Base-by-base conservation (phyloP, 768 basidiomycete species). In the Boletellus emodensis region DNA sequence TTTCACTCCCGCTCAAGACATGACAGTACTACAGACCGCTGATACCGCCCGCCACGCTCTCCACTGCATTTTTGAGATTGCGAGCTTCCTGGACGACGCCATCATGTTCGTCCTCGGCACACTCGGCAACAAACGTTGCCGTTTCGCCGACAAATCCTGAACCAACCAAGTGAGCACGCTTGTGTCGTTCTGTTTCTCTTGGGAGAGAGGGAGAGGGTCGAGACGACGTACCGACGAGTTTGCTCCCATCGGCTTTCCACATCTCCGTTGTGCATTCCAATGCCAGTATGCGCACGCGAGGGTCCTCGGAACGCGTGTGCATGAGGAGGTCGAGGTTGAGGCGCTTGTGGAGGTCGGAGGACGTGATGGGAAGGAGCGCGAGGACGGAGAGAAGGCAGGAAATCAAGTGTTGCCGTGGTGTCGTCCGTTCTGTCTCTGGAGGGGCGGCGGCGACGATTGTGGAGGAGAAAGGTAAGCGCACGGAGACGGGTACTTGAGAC, bases 31-130 rank as follows among this genome's bases (percentile, higher is more conserved):
- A 67, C 53, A 73, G 53, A 10, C 62, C 69, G 49, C 62, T 66
- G 30, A 76, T 72, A 36, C 75, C 84, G 11, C 88, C 88, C 53
- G 84, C 84, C 56, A 85, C 76, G 55, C 71, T 77, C 70, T 90
- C 87, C 41, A 90, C 82, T 4, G 81, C 80, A 67, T 77, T 71
- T 66, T 86, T 90, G 67, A 91, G 71, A 56, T 67, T 75, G 55
- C 83, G 79, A 15, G 85, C 80, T 58, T 83, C 83, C 50, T 73
- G 76, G 4, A 91, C 87, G 14, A 94, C 90, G 51, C 76, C 76
- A 55, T 91, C 89, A 63, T 92, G 85, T 57, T 94, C 93, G 61
- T 95, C 92, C 69, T 93, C 90, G 4, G 82, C 80, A 61, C 84
- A 88, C 66, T 95, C 94, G 4, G 83, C 83, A 47, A 95, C 84